Conservation (phyloP, 306 rosid genomes). For the Carpinus fangiana region DNA sequence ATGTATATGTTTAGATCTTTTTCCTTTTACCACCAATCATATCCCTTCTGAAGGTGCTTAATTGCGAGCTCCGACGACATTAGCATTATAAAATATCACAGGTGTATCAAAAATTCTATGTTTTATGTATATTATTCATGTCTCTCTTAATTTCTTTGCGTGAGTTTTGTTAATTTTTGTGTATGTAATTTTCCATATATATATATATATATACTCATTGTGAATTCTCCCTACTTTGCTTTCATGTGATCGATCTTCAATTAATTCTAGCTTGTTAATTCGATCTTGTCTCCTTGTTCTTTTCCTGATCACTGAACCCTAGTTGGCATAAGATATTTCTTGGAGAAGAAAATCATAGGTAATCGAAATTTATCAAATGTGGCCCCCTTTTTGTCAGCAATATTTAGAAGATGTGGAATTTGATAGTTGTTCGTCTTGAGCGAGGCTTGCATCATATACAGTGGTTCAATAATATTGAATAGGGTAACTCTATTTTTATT, state of each 20-base stretch:
- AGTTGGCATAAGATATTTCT: not conserved
- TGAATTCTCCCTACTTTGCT: not conserved
- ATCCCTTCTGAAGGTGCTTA: not conserved
- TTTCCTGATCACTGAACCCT: not conserved
- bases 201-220: not conserved
- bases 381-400: too few species aligned
- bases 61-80: not conserved
- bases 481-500: too few species aligned
- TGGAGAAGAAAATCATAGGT: not conserved
- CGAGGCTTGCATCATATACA: too few species aligned
- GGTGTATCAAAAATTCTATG: too few species aligned
- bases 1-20: slow-evolving; percentile 19
- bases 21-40: slow-evolving; percentile 3
- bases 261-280: not conserved
- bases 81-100: not conserved
- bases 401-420: too few species aligned
- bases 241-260: not conserved
- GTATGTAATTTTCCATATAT: not conserved
- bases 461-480: too few species aligned
- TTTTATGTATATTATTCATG: not conserved
- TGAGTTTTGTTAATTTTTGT: not conserved
- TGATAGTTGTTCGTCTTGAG: too few species aligned
- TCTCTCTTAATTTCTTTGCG: not conserved
- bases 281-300: not conserved
- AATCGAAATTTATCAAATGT: not conserved